Evolutionary conservation across 2,329 filamentous ascomycete species (phyloP), one percentile per base, ranked within the genome.

Genomic region (Epichloe uncinata): DNA sequence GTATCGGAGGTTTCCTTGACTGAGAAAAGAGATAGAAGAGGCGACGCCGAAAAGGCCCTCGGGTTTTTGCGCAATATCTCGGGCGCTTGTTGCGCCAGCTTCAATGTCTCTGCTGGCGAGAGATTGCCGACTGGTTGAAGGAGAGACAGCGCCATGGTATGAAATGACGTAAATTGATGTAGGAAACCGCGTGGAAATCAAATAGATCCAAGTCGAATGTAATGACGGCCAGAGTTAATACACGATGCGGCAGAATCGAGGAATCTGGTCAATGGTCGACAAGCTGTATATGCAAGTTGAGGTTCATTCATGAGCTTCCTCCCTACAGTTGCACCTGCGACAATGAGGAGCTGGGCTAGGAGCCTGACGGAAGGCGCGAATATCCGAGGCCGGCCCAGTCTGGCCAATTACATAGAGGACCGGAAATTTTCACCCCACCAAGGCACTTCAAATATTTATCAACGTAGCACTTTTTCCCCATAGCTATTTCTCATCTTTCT

Each of bases 1-100:
- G 87, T 75, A 56, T 95, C 88, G 49, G 85, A 74, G 0, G 82
- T 82, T 64, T 96, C 90, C 33, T 75, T 65, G 1, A 75, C 67
- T 1, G 75, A 70, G 58, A 80, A 73, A 3, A 82, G 64, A 8
- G 75, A 74, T 26, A 63, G 59, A 9, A 82, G 58, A 3, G 75
- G 70, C 34, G 78, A 79, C n/a, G 72, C 67, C 5, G 75, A 76
- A 52, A 77, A 71, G 36, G 72, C 70, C 54, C 73, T 75, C 6
- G 75, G 72, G 42, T 74, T 75, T 58, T 67, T 77, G 55, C 67
- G 67, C 52, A 83, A 69, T 53, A 82, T 71, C 47, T 59, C 60
- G 2, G 79, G 79, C 53, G 80, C 79, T 66, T 78, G 73, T 58
- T 82, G 77, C n/a, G 80, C 77, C 50, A 81, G 68, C 56, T 73